A percentile compares a stretch with the other conserved stretches of the same genome.
These are phyloP conservation scores for Candida glaebosa DNA, from an alignment of 805 yeast species.

Conservation along the genomic window DNA sequence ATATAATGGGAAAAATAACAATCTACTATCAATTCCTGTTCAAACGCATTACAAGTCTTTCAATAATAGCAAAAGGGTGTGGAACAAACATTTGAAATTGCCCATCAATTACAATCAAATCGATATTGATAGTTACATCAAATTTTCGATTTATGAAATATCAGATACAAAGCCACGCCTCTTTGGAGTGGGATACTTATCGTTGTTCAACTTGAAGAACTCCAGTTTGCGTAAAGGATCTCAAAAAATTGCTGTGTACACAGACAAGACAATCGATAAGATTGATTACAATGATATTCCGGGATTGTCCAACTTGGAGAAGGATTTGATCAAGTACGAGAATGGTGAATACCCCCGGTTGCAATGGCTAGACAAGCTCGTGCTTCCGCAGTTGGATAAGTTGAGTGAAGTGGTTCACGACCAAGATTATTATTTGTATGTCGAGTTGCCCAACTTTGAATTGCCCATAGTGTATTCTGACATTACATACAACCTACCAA, in stretches of 20 bases:
- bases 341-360: conserved; percentile 58
- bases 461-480: conserved; percentile 43
- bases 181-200: conserved; percentile 60
- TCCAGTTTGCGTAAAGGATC: conserved; percentile 68
- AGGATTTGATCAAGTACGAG: conserved; percentile 57
- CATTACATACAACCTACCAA: conserved; percentile 15
- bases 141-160: conserved; percentile 66
- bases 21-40: conserved; percentile 24
- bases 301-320: conserved; percentile 40
- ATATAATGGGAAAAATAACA: conserved; percentile 28
- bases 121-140: conserved; percentile 58
- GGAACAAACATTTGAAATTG: conserved; percentile 72
- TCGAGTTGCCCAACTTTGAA: conserved; percentile 43
- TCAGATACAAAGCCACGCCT: conserved; percentile 48
- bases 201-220: conserved; percentile 51
- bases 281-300: conserved; percentile 18
- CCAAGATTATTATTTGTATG: conserved; percentile 23
- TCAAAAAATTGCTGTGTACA: conserved; percentile 43
- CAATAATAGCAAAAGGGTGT: conserved; percentile 39
- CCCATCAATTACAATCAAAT: conserved; percentile 72
- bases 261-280: conserved; percentile 16
- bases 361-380: conserved; percentile 71
- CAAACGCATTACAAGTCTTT: conserved; percentile 36
- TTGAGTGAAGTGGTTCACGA: conserved; percentile 5
- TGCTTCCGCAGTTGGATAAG: conserved; percentile 6